Evolutionary conservation across 129 eudicot genomes (phyloP), one percentile per base, ranked within the genome.

Genomic region (Saposhnikovia divaricata): DNA sequence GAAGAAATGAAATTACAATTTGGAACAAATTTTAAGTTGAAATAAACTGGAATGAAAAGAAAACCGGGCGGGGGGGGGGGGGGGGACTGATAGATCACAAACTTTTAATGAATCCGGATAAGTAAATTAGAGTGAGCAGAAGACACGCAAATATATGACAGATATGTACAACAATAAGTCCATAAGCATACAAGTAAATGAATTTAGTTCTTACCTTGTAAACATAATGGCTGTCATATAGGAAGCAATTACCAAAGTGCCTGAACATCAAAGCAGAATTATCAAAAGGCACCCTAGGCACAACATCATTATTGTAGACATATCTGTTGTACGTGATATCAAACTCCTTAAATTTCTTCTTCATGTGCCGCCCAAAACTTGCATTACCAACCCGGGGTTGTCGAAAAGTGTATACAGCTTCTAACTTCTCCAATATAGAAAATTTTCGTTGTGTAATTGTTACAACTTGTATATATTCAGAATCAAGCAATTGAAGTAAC

Each of bases 321-420:
- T 80, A 74, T 71, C 96, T 87, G 40, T 51, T 82, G 72, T 87
- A 88, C 44, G 78, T 66, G 21, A 79, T n/a, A 15, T 53, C 16
- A 50, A 44, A 19, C 4, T 43, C 77, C 19, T 57, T 66, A 23
- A 91, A 82, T 6, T 65, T 18, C 0, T 28, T 48, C 57, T 77
- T 51, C 89, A 91, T 84, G 68, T 21, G 82, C 13, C 28, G 47
- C 51, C 90, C 80, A 37, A 88, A 88, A 8, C 69, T n/a, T 0
- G 51, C 34, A 42, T 91, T 84, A 28, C 92, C 96, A 48, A 88
- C 92, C n/a, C 91, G 79, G 0, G 96, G 92, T 57, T 91, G 96
- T 53, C 92, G 92, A 72, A 81, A 91, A 6, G 96, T 91, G 73
- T 91, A 91, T 11, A 91, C 82, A 57, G 88, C 91, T n/a, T 73